These are phyloP conservation scores for Ambrosiella cleistominuta DNA, from an alignment of 2,329 filamentous ascomycete genomes.

Conservation along the genomic window DNA sequence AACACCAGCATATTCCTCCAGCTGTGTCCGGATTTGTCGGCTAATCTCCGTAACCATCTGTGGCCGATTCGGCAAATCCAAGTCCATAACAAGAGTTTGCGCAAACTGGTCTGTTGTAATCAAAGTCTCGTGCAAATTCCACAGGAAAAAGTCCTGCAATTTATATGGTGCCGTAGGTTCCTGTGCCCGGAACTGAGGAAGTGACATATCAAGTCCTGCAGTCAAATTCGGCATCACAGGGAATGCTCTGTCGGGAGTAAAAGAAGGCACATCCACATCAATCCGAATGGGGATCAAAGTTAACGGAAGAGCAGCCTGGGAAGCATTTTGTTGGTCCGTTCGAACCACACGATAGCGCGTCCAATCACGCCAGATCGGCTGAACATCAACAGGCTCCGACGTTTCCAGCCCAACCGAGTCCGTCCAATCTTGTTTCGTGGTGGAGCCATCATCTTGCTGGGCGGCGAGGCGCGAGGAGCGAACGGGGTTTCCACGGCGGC, in stretches of 20 bases:
- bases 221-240: constrained; percentile 36
- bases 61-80: constrained; percentile 67
- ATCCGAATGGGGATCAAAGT: constrained; percentile 92
- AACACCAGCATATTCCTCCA: constrained; percentile 91
- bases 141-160: constrained; percentile 86
- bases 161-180: constrained; percentile 72
- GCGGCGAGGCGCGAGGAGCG: constrained; percentile 46
- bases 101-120: constrained; percentile 94
- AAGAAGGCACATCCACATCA: constrained; percentile 77
- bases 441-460: constrained; percentile 46
- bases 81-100: constrained; percentile 72
- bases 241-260: constrained; percentile 47
- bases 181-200: constrained; percentile 62
- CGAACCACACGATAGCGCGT: constrained; percentile 52
- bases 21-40: constrained; percentile 81
- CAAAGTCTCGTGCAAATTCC: constrained; percentile 90
- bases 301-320: constrained; percentile 60
- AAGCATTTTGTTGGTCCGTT: constrained; percentile 42
- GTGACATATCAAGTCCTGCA: constrained; percentile 44
- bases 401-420: constrained; percentile 77
- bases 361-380: constrained; percentile 91
- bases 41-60: constrained; percentile 64
- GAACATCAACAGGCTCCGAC: constrained; percentile 58
- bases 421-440: constrained; percentile 41
- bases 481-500: constrained; percentile 66